Conservation (phyloP, 2,329 filamentous ascomycete species). For the Exophiala alcalophila region DNA sequence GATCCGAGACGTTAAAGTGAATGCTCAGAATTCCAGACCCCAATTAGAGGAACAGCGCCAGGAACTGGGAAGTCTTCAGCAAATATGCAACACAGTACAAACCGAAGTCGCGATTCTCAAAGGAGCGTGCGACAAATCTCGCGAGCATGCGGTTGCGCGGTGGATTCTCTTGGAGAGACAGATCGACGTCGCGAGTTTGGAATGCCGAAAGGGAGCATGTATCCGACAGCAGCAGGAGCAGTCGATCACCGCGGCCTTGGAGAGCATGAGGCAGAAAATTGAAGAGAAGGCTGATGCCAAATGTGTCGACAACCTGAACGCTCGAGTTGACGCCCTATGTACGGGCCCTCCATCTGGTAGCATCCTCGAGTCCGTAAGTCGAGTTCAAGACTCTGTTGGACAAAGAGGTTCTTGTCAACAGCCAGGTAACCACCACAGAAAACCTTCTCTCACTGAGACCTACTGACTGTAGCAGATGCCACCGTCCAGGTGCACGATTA, state of each 20-base stretch:
- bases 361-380: slow-evolving; percentile 12
- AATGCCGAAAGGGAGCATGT: not conserved
- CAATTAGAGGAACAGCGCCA: slow-evolving; percentile 2
- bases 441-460: too few species aligned
- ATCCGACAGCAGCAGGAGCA: slow-evolving; percentile 2
- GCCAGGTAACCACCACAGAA: not conserved
- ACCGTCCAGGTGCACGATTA: slow-evolving; percentile 12
- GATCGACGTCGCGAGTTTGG: not conserved
- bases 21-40: not conserved
- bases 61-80: slow-evolving; percentile 1
- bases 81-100: slow-evolving; percentile 1
- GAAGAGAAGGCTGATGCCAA: slow-evolving; percentile 12
- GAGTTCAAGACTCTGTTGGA: slow-evolving; percentile 9
- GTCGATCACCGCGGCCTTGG: slow-evolving; percentile 2
- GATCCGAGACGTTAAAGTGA: slow-evolving; percentile 7
- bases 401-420: not conserved
- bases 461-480: slow-evolving; percentile 1
- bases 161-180: slow-evolving; percentile 1
- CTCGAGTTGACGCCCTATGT: slow-evolving; percentile 2
- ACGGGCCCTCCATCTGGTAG: not conserved
- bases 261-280: slow-evolving; percentile 2
- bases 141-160: not conserved
- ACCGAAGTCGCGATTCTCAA: slow-evolving; percentile 4
- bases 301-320: slow-evolving; percentile 4
- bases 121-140: not conserved